phyloP scores from a whole-genome alignment of 1,284 basidiomycete species.

The Leucoagaricus sp. region DNA sequence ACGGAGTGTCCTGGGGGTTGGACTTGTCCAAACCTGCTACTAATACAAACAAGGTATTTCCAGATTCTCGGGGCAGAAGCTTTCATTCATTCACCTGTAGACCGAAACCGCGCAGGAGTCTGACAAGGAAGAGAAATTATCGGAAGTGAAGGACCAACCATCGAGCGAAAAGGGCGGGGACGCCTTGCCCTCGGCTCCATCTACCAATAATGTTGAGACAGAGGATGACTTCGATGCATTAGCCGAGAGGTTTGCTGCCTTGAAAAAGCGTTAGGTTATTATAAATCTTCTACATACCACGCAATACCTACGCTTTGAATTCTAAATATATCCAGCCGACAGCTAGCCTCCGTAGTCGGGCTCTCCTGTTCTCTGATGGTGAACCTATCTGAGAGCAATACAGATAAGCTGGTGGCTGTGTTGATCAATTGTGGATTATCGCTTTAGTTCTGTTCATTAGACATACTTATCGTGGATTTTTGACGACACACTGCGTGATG shows the following conservation, averaged over 20 bases:
- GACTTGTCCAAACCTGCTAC: slow-evolving; percentile 27
- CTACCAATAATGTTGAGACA: slow-evolving; percentile 28
- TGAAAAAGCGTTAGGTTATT: slow-evolving; percentile 69
- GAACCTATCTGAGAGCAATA: no score
- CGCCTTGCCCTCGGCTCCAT: slow-evolving; percentile 16
- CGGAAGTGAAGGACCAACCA: not conserved
- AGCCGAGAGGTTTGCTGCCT: slow-evolving; percentile 71
- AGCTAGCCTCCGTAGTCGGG: no score
- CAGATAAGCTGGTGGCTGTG: slow-evolving; percentile 9
- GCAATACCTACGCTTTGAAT: no score
- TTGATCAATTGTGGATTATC: not conserved
- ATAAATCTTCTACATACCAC: no score
- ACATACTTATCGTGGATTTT: not conserved
- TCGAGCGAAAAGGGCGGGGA: slow-evolving; percentile 8
- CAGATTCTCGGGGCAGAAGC: not conserved
- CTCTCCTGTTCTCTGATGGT: no score
- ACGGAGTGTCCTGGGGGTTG: slow-evolving; percentile 73
- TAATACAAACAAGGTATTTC: slow-evolving; percentile 8
- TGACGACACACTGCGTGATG: slow-evolving; percentile 26
- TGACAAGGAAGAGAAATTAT: not conserved
- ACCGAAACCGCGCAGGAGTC: not conserved
- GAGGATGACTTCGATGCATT: slow-evolving; percentile 79
- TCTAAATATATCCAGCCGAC: no score
- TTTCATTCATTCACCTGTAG: not conserved
- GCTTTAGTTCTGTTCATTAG: no score